Evolutionary conservation across 805 yeast species (phyloP).

Genomic region (Candida parachauliodes): DNA sequence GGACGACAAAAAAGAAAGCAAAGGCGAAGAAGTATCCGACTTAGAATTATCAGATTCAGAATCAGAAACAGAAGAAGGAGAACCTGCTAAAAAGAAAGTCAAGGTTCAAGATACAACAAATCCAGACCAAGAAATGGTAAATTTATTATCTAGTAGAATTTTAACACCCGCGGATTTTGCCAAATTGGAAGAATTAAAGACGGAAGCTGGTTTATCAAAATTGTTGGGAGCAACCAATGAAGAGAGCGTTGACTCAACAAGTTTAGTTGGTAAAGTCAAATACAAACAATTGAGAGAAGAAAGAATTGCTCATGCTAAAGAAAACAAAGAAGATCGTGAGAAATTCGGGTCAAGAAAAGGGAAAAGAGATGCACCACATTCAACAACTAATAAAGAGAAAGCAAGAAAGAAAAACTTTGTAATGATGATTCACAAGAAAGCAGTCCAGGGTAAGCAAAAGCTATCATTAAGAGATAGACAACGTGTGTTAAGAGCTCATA

Average conservation of each 20-base stretch:
- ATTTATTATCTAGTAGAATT: slow-evolving; percentile 68
- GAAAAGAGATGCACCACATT: slow-evolving; percentile 67
- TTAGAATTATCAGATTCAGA: slow-evolving; percentile 22
- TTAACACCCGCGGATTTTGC: slow-evolving; percentile 98
- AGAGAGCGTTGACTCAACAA: slow-evolving; percentile 77
- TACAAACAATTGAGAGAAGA: slow-evolving; percentile 88
- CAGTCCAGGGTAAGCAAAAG: slow-evolving; percentile 91
- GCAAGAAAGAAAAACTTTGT: slow-evolving; percentile 97
- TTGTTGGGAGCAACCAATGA: slow-evolving; percentile 71
- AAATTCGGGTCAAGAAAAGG: slow-evolving; percentile 88
- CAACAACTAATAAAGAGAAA: slow-evolving; percentile 94
- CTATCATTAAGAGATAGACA: slow-evolving; percentile 89
- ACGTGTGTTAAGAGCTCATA: slow-evolving; percentile 79
- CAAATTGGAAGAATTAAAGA: slow-evolving; percentile 81
- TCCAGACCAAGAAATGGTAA: slow-evolving; percentile 36
- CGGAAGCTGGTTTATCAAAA: slow-evolving; percentile 82
- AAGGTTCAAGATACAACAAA: slow-evolving; percentile 16
- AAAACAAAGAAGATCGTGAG: slow-evolving; percentile 91
- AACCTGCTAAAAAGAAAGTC: slow-evolving; percentile 22
- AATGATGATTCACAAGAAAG: slow-evolving; percentile 95
- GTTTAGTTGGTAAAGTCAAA: slow-evolving; percentile 73
- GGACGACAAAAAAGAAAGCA: slow-evolving; percentile 36
- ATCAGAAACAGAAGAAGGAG: slow-evolving; percentile 37
- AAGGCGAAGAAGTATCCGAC: slow-evolving; percentile 28
- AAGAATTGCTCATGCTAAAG: slow-evolving; percentile 78